A percentile compares a stretch with the other conserved stretches of the same genome.
Conservation (phyloP, 2,329 filamentous ascomycete species). For the Curvularia spicifera region DNA sequence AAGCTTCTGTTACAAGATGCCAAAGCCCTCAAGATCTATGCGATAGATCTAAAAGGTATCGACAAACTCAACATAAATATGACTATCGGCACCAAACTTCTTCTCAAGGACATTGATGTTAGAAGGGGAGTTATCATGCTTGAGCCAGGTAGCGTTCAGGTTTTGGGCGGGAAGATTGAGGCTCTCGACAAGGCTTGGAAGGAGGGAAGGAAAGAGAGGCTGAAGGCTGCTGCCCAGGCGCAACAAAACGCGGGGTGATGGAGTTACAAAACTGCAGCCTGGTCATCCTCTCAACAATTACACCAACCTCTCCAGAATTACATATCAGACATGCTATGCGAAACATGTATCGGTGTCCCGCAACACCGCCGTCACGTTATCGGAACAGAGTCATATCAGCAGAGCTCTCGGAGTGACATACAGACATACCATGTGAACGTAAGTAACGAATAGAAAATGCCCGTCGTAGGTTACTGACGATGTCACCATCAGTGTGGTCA, state of each 20-base stretch:
- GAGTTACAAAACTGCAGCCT: neutral
- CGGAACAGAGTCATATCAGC: neutral
- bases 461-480: neutral
- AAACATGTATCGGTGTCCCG: constrained; percentile 1
- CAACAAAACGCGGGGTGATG: neutral
- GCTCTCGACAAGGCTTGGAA: constrained; percentile 79
- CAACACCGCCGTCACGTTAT: neutral
- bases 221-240: constrained; percentile 65
- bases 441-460: neutral
- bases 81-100: constrained; percentile 80
- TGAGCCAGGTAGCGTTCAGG: constrained; percentile 68
- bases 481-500: neutral
- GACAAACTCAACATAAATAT: constrained; percentile 69
- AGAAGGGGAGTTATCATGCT: constrained; percentile 81
- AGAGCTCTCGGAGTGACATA: too few relatives aligned
- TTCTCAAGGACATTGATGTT: constrained; percentile 71
- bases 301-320: neutral
- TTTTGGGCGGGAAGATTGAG: constrained; percentile 90
- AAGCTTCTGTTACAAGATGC: constrained; percentile 84
- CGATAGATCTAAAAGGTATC: constrained; percentile 72
- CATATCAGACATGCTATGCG: constrained; percentile 1
- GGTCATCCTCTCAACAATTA: neutral
- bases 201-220: constrained; percentile 69
- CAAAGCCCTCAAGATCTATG: constrained; percentile 69
- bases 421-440: neutral